Base-by-base conservation (phyloP, 2,329 filamentous ascomycete genomes). In the Ophiostoma piceae region DNA sequence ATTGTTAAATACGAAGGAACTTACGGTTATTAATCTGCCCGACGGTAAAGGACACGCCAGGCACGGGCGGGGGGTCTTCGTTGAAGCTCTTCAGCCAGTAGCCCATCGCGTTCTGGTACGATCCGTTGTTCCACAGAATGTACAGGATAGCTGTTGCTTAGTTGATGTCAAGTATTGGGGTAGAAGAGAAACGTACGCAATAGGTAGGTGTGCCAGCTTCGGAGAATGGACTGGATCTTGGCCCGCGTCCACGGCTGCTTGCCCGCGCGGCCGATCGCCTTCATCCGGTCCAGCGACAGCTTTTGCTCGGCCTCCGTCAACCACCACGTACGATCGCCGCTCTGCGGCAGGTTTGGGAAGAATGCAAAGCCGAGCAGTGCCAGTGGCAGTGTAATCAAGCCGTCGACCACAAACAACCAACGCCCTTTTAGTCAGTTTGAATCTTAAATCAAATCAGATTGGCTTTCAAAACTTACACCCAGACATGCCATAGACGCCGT, bases 41-140 rank as follows among this genome's bases (percentile, higher is more conserved):
- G 2, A 79, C 73, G 0, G 77, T 74, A 69, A 76, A 80, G 2
- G 73, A 69, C 1, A 69, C 75, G 1, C 79, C 79, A 0, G 79
- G 79, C 0, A 81, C 75, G 3, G 79, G 79, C 41, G 76, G 64
- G 11, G 78, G 77, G 2, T 74, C 71, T 12, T n/a, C 43, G 43
- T 80, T 78, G 73, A 80, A 81, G 69, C 77, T 79, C 71, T 81
- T 81, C 51, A 81, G 73, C 79, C 79, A 81, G 72, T 79, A 80
- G 1, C 79, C 79, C 78, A 81, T 81, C 7, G 76, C 79, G 0
- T 73, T 60, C 67, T 80, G 79, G 0, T 74, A 70, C 2, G 32
- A 22, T 22, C 77, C 79, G 43, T 80, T 80, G 68, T 80, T 80
- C 79, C 79, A 80, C 11, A 80, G 66, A 5, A 80, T 73, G 69